A percentile compares a stretch with the other conserved stretches of the same genome.
These are phyloP conservation scores for Starmera pachycereana DNA, from an alignment of 805 yeast genomes.

Conservation along the genomic window DNA sequence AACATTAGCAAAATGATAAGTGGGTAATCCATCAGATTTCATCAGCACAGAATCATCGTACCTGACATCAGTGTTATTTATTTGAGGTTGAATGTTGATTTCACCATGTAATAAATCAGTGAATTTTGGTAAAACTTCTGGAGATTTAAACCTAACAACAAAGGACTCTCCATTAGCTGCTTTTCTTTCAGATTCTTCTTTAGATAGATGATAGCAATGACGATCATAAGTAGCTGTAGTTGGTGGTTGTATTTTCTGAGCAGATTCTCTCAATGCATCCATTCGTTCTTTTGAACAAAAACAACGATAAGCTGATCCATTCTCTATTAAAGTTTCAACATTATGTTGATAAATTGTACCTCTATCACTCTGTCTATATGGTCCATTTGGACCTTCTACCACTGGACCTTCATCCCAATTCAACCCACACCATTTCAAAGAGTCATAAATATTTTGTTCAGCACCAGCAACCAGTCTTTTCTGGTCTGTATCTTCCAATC, in stretches of 20 bases:
- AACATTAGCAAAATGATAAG: slow-evolving; percentile 94
- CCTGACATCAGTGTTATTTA: slow-evolving; percentile 56
- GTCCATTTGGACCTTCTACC: slow-evolving; percentile 37
- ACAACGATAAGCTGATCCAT: slow-evolving; percentile 78
- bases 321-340: slow-evolving; percentile 42
- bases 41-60: slow-evolving; percentile 84
- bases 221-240: slow-evolving; percentile 90
- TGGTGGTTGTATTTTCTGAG: slow-evolving; percentile 70
- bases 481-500: slow-evolving; percentile 92
- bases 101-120: slow-evolving; percentile 71
- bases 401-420: slow-evolving; percentile 75
- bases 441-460: slow-evolving; percentile 65
- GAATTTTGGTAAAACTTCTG: slow-evolving; percentile 56
- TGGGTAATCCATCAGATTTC: slow-evolving; percentile 92
- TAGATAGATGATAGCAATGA: slow-evolving; percentile 44
- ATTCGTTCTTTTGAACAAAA: slow-evolving; percentile 77
- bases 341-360: slow-evolving; percentile 52
- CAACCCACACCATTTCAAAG: slow-evolving; percentile 70
- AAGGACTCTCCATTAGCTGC: slow-evolving; percentile 26
- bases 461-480: slow-evolving; percentile 73
- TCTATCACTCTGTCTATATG: slow-evolving; percentile 82
- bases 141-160: slow-evolving; percentile 71
- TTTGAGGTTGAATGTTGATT: slow-evolving; percentile 70
- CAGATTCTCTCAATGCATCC: slow-evolving; percentile 56
- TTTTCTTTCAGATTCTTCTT: slow-evolving; percentile 29